Base-by-base conservation (phyloP, 1,284 basidiomycete genomes). In the Chiua sp. region DNA sequence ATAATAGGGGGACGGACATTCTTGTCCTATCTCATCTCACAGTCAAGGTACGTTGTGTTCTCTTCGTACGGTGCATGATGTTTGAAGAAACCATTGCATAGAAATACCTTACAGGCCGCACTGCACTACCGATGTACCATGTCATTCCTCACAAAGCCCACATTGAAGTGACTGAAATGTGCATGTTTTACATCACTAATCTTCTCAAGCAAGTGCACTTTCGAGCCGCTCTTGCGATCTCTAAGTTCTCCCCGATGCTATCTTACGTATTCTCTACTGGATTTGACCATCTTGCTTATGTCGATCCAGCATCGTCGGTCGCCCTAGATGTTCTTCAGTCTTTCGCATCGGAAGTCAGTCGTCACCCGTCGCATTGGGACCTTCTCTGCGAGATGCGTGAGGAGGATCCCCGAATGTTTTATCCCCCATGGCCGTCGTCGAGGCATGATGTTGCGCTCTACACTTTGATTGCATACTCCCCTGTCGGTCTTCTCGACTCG, bases 281-380 rank as follows among this genome's bases (percentile, higher is more conserved):
- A 22, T 47, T 53, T 11, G 33, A 60, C 15, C 59, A 60, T 32
- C 39, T 60, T 13, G 39, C 56, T 11, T 11, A 60, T 22, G 42
- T 59, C 12, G 39, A 53, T 18, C 26, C 39, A 1, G 42, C 23
- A 16, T 59, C 53, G n/a, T 15, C n/a, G 6, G 4, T 10, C 10
- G 4, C 26, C 18, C 47, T 60, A 1, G 42, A 51, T 26, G 47
- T 42, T 10, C 26, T 60, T 4, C 16, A 47, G 30, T 50, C 39
- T 37, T 48, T 60, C 4, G 57, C 30, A 18, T 47, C 23, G 20
- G 42, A 33, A 16, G 15, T 59, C 20, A 33, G 42, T 13, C 22
- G 20, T 10, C 39, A 60, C 46, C 51, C 59, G 3, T 53, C 51
- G 10, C 51, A 49, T 16, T 39, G 37, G 37, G 37, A 39, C 7